Base-by-base conservation (phyloP, 345 rosid species). In the Eucalyptus microcorys region DNA sequence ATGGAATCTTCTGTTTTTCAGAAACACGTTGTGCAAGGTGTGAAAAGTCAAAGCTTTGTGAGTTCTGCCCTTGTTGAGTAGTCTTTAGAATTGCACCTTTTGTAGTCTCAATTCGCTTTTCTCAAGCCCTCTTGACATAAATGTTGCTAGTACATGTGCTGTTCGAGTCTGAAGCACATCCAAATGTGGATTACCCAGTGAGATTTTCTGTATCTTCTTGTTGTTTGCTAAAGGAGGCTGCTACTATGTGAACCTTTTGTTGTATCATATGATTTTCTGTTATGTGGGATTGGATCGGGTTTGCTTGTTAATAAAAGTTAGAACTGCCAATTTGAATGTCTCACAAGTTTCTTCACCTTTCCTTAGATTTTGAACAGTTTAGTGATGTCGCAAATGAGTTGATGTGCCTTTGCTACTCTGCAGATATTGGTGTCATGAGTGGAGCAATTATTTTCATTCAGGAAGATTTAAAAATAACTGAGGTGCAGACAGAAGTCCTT, bases 401-500 rank as follows among this genome's bases (percentile, higher is more conserved):
- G 87, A 86, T 40, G 37, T n/a, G 57, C 7, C 34, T 71, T 21
- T 71, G 83, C 83, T 71, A 10, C 83, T 88, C 49, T 90, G 90
- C 97, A 97, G 99, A 97, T 96, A 96, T 96, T n/a, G 99, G 99
- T 81, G 98, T 97, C 47, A 97, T 97, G 99, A 97, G 99, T 89
- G 99, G 99, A 91, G 99, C 99, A 86, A 94, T 97, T 91, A 91
- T 96, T 89, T 97, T 96, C 90, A 97, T 97, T 88, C 95, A 96
- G 88, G 93, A 97, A 93, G 99, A 97, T 89, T 92, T 97, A 49
- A 95, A 95, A 22, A 95, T 96, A 48, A 94, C 94, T 19, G 96
- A 96, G 92, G 97, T 97, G 17, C 98, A 97, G 80, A 93, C 93
- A 68, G 99, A 97, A 91, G 93, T 97, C 34, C 93, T 97, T 61